Percentiles rank a stretch among this genome's conserved stretches.
phyloP scores from a whole-genome alignment of 2,329 filamentous ascomycete genomes.

The Trichoderma semiorbis region DNA sequence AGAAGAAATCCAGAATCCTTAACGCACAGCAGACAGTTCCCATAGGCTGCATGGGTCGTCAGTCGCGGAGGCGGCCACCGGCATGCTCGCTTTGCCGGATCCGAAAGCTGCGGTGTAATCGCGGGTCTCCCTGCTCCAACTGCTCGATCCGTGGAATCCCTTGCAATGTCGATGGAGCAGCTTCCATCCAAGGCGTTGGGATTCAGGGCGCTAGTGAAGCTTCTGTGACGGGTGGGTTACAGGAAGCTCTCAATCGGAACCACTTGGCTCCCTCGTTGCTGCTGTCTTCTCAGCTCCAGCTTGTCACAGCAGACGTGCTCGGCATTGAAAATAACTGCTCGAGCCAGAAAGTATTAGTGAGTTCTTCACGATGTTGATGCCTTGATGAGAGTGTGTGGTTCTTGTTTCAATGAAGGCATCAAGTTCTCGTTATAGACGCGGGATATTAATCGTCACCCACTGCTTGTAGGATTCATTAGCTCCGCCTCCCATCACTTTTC shows the following conservation, averaged over 20 bases:
- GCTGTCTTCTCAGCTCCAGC: constrained; percentile 1
- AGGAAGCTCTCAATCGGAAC: constrained; percentile 4
- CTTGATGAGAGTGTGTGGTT: neutral
- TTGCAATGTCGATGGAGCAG: neutral
- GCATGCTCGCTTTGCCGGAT: constrained; percentile 9
- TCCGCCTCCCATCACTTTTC: neutral
- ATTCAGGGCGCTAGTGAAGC: neutral
- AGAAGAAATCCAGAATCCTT: neutral
- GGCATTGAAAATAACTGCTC: neutral
- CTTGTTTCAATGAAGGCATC: neutral
- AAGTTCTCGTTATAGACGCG: neutral
- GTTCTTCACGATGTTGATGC: neutral
- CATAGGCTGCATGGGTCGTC: neutral
- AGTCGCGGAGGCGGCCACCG: constrained; percentile 2
- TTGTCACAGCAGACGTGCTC: constrained; percentile 6
- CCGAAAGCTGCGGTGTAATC: constrained; percentile 14
- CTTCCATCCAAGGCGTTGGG: neutral
- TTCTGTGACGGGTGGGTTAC: neutral
- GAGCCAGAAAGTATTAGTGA: constrained; percentile 1
- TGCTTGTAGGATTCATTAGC: neutral
- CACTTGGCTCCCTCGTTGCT: constrained; percentile 2
- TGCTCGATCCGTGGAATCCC: constrained; percentile 10
- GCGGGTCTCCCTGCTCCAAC: constrained; percentile 7
- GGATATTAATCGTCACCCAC: neutral
- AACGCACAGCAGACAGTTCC: neutral